phyloP scores from a whole-genome alignment of 257 asterid genomes.

The Plectranthus barbatus region DNA sequence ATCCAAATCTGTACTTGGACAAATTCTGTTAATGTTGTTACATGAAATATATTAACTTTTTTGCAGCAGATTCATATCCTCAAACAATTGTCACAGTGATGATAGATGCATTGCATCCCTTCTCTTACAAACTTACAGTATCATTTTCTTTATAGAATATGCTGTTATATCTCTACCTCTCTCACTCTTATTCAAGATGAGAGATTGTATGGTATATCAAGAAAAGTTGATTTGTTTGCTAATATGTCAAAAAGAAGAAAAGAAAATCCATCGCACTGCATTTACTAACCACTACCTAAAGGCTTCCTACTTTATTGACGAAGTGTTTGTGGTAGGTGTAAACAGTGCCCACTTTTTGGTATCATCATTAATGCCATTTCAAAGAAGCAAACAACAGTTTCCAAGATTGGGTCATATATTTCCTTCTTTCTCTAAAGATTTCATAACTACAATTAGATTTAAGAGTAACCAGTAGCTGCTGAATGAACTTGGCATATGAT shows the following conservation, averaged over 20 bases:
- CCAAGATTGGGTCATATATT: neutral
- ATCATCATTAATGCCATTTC: constrained; percentile 30
- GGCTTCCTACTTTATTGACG: constrained; percentile 29
- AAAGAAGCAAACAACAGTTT: constrained; percentile 10
- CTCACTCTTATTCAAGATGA: neutral
- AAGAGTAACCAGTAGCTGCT: neutral
- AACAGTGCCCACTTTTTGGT: constrained; percentile 18
- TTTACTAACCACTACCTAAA: constrained; percentile 32
- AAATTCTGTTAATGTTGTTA: constrained; percentile 8
- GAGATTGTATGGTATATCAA: neutral
- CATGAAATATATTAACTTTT: constrained; percentile 1
- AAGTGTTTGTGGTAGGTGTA: constrained; percentile 37
- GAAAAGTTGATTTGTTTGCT: constrained; percentile 1
- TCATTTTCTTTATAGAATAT: neutral
- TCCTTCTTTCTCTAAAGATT: neutral
- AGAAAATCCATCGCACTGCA: constrained; percentile 14
- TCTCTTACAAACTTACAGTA: neutral
- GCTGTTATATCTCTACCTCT: no score
- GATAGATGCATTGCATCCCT: neutral
- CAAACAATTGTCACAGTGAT: neutral
- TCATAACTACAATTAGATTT: neutral
- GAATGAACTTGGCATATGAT: neutral
- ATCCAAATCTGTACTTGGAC: constrained; percentile 14
- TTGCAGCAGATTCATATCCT: no score
- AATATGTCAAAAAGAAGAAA: neutral